phyloP scores from a whole-genome alignment of 2,329 filamentous ascomycete species.

The Diaporthe helianthi region DNA sequence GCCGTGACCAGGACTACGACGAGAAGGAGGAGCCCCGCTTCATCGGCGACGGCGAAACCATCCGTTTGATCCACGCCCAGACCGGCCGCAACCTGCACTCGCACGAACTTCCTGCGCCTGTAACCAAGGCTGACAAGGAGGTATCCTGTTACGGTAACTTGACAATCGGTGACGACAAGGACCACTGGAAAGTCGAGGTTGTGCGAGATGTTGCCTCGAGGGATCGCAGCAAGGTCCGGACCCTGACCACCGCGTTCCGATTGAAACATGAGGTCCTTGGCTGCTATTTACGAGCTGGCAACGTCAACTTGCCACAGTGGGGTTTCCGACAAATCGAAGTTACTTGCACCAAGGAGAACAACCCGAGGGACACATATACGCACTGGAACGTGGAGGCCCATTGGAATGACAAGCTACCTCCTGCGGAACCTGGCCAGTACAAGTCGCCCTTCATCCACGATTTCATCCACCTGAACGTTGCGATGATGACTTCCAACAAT shows the following conservation, averaged over 20 bases:
- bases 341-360: conserved; percentile 92
- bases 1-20: conserved; percentile 75
- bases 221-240: conserved; percentile 85
- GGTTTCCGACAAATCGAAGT: conserved; percentile 99
- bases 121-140: conserved; percentile 89
- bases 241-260: conserved; percentile 91
- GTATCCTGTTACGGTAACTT: conserved; percentile 96
- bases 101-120: conserved; percentile 84
- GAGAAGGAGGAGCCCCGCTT: conserved; percentile 75
- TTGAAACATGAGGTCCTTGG: conserved; percentile 81
- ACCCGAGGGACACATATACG: conserved; percentile 90
- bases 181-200: conserved; percentile 95
- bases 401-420: conserved; percentile 88
- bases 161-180: conserved; percentile 95
- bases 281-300: conserved; percentile 94
- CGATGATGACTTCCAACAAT: conserved; percentile 99
- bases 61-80: conserved; percentile 92
- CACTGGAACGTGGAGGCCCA: conserved; percentile 99
- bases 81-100: conserved; percentile 98
- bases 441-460: conserved; percentile 97
- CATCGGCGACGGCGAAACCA: conserved; percentile 76
- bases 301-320: conserved; percentile 97
- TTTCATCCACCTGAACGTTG: conserved; percentile 97
- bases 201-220: conserved; percentile 87
- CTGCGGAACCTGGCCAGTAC: conserved; percentile 88